Evolutionary conservation across 2,329 filamentous ascomycete genomes (phyloP).

Genomic region (Cercospora sp.): DNA sequence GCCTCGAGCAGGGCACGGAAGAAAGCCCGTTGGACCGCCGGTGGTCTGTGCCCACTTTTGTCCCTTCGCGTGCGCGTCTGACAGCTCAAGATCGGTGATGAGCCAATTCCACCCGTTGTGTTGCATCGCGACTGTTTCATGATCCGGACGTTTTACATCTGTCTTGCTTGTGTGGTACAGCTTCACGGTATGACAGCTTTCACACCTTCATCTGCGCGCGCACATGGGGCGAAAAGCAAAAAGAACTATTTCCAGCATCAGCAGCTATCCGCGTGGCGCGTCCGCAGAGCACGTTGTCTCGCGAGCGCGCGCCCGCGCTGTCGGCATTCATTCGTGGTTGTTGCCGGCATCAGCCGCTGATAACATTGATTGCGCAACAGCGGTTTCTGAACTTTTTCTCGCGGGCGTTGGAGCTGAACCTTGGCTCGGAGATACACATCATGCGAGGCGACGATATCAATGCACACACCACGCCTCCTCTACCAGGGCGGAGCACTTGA

Average conservation of each 20-base stretch:
- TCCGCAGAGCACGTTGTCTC: background rate
- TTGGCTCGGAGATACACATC: background rate
- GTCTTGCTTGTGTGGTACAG: background rate
- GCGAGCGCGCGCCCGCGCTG: background rate
- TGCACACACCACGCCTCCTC: background rate
- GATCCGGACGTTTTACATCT: background rate
- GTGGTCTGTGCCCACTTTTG: background rate
- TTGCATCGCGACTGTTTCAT: background rate
- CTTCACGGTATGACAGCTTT: background rate
- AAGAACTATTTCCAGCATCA: background rate
- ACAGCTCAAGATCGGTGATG: background rate
- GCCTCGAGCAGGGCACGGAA: background rate
- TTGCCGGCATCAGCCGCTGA: slow-evolving; percentile 1
- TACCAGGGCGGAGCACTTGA: background rate
- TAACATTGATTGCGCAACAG: slow-evolving; percentile 1
- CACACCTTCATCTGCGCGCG: background rate
- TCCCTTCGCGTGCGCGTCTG: background rate
- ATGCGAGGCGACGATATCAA: background rate
- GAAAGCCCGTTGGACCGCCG: background rate
- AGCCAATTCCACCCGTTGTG: background rate
- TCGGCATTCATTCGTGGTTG: slow-evolving; percentile 3
- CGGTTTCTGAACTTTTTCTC: background rate
- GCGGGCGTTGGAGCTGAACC: background rate
- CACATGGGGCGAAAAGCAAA: background rate
- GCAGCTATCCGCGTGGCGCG: background rate